A percentile compares a stretch with the other conserved stretches of the same genome.
phyloP scores from a whole-genome alignment of 768 basidiomycete genomes.

The Lactarius deliciosus region DNA sequence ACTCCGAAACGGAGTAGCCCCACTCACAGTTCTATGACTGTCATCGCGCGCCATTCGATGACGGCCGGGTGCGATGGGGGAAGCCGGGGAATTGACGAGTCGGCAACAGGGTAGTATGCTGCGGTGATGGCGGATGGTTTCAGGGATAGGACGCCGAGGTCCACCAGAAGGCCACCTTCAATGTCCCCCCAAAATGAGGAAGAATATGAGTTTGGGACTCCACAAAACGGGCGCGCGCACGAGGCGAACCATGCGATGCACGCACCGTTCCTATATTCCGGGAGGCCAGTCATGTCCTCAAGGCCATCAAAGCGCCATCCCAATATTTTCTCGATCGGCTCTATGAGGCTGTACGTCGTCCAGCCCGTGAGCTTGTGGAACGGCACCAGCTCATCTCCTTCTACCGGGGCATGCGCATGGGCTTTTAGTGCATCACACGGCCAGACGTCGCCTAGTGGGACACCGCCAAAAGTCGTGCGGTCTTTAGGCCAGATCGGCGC shows the following conservation, averaged over 20 bases:
- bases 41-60: constrained; percentile 96
- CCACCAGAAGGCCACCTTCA: constrained; percentile 82
- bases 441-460: constrained; percentile 93
- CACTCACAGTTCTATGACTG: constrained; percentile 84
- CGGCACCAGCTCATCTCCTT: constrained; percentile 76
- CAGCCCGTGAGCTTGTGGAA: constrained; percentile 97
- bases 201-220: constrained; percentile 12
- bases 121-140: constrained; percentile 52
- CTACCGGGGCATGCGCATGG: constrained; percentile 33
- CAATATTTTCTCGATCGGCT: constrained; percentile 74
- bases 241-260: constrained; percentile 20
- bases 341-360: constrained; percentile 87
- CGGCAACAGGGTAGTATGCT: constrained; percentile 44
- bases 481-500: constrained; percentile 86
- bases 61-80: constrained; percentile 83
- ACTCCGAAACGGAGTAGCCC: not conserved
- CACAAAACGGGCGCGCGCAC: constrained; percentile 12
- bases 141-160: constrained; percentile 75
- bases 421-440: constrained; percentile 59
- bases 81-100: constrained; percentile 59
- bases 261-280: constrained; percentile 91
- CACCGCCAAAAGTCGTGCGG: constrained; percentile 61
- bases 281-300: constrained; percentile 87
- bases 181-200: constrained; percentile 11
- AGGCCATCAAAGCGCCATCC: constrained; percentile 81